Conservation (phyloP, 2,329 filamentous ascomycete genomes). For the Pestalotiopsis fici region DNA sequence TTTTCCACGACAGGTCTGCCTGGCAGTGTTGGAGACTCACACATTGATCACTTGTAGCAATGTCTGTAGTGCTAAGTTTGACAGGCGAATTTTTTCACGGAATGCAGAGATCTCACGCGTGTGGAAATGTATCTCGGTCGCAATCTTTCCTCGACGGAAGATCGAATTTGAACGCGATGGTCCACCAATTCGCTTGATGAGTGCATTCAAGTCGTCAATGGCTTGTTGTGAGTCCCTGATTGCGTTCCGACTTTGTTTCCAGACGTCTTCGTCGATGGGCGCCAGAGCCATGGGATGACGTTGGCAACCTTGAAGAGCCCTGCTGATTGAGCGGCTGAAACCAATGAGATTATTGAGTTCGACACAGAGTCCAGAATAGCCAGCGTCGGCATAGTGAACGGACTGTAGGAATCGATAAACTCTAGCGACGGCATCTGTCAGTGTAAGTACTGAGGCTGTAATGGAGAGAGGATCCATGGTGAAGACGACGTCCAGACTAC, state of each 20-base stretch:
- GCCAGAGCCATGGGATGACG: not conserved
- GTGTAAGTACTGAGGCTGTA: not conserved
- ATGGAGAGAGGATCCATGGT: not conserved
- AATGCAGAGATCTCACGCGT: not conserved
- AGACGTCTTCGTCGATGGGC: not conserved
- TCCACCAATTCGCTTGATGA: not conserved
- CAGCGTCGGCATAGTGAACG: not conserved
- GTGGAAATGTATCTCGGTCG: not conserved
- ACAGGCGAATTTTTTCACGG: not conserved
- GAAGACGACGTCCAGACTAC: not conserved
- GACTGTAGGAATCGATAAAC: not conserved
- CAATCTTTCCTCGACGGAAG: not conserved
- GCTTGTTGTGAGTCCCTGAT: not conserved
- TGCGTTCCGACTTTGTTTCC: not conserved
- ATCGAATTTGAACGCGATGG: not conserved
- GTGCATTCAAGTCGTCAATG: not conserved
- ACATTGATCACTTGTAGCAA: not conserved
- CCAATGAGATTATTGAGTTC: not conserved
- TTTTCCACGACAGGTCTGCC: not conserved
- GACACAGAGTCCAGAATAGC: not conserved
- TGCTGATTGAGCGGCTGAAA: not conserved
- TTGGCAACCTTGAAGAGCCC: not conserved
- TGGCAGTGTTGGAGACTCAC: not conserved
- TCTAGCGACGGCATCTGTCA: not conserved
- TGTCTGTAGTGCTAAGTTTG: not conserved